Percentiles rank a stretch among this genome's conserved stretches.
Evolutionary conservation across 2,329 filamentous ascomycete species (phyloP).

Genomic region (Pseudocercospora musae): DNA sequence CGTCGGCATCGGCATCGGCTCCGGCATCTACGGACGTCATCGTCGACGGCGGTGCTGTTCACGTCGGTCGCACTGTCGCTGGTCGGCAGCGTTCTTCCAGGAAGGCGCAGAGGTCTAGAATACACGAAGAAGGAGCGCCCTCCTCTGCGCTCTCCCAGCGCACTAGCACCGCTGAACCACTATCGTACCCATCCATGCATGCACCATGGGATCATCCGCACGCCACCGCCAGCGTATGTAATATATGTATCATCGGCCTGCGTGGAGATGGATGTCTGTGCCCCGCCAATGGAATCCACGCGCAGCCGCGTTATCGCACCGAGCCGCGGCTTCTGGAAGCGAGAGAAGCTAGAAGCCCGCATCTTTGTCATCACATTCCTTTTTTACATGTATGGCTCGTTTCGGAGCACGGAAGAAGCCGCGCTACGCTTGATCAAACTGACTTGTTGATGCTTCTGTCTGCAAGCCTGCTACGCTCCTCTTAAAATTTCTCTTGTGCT

Average conservation of each 20-base stretch:
- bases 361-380: too few relatives aligned
- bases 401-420: too few relatives aligned
- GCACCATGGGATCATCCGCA: constrained; percentile 6
- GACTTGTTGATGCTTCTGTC: too few relatives aligned
- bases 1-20: too few relatives aligned
- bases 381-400: too few relatives aligned
- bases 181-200: too few relatives aligned
- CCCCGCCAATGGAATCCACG: constrained; percentile 10
- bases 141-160: constrained; percentile 5
- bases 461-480: too few relatives aligned
- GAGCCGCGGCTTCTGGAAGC: constrained; percentile 12
- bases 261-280: too few relatives aligned
- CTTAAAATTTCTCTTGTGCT: not conserved
- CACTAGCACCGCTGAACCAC: constrained; percentile 7
- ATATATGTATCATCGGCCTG: too few relatives aligned
- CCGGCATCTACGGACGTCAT: constrained; percentile 16
- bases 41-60: not conserved
- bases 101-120: not conserved
- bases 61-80: not conserved
- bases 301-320: not conserved
- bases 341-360: too few relatives aligned
- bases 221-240: constrained; percentile 8
- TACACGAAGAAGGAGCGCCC: not conserved
- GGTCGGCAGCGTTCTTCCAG: not conserved
- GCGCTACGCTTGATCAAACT: too few relatives aligned